phyloP scores from a whole-genome alignment of 2,329 filamentous ascomycete species.

The Aphanocladium album region DNA sequence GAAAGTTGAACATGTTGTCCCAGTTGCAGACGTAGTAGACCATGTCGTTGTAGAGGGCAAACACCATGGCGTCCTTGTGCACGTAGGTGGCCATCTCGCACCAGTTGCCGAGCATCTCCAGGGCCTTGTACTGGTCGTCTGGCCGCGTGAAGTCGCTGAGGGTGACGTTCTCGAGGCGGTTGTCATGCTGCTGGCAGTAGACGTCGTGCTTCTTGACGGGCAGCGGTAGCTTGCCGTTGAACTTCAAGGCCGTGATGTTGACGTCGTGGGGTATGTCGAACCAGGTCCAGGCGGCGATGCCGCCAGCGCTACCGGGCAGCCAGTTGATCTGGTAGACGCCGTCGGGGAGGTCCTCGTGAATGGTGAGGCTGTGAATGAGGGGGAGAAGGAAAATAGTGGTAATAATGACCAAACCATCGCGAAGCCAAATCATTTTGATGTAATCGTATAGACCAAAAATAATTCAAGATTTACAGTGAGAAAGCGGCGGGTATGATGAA shows the following conservation, averaged over 20 bases:
- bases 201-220: not conserved
- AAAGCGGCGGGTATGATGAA: too few relatives aligned
- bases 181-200: not conserved
- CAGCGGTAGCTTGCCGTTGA: not conserved
- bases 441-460: too few relatives aligned
- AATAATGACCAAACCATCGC: too few relatives aligned
- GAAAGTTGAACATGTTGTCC: not conserved
- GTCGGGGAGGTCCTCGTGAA: not conserved
- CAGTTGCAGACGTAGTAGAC: conserved; percentile 5
- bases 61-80: not conserved
- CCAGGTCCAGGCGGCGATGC: not conserved
- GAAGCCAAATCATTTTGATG: too few relatives aligned
- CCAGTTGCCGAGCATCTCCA: conserved; percentile 10
- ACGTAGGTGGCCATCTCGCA: not conserved
- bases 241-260: not conserved
- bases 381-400: not conserved
- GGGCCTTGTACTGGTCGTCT: not conserved
- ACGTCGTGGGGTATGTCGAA: conserved; percentile 4
- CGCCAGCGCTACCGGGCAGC: not conserved
- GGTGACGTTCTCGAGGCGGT: not conserved
- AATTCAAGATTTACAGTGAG: too few relatives aligned
- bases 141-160: not conserved
- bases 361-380: not conserved
- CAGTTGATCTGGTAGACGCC: conserved; percentile 7
- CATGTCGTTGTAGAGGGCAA: conserved; percentile 4